Evolutionary conservation across 176 grass and related monocot species (phyloP), one percentile per base, ranked within the genome.

Genomic region (Zizania latifolia): DNA sequence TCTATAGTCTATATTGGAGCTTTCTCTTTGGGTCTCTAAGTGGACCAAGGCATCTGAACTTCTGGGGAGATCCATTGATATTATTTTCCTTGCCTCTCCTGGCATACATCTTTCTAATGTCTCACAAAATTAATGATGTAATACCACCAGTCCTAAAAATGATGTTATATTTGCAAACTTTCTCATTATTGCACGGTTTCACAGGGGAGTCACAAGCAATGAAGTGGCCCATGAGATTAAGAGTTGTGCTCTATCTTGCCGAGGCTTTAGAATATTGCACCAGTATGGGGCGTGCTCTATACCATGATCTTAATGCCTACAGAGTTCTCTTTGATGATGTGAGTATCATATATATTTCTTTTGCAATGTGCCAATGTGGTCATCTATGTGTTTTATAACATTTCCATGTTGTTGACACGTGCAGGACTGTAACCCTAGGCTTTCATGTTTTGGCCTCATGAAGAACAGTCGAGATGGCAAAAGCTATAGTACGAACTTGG

Each of bases 391-490:
- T 76, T 75, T 32, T 59, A 32, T 75, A 66, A 75, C 65, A 44
- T 87, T 24, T 44, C 43, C 82, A 58, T 34, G 5, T 56, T 83
- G 41, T 62, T 65, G 34, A 30, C 57, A 64, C 4, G 10, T 85
- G 65, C 91, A 98, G 95, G 89, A 92, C 53, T 98, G 95, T 60
- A 88, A 94, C 71, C 95, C 95, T 60, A 94, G 95, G 68, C 91
- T 98, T 88, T 98, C 95, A 74, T 94, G 95, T 76, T 98, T 98
- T 92, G 95, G 95, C 27, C 86, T 98, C 46, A 98, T 98, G 95
- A 98, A 98, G 86, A 98, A 94, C 58, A 98, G 95, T 48, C 84
- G 91, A 4, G 95, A 98, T 76, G 95, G 95, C 21, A 98, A 98
- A 89, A 98, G 95, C 78, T 98, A 98, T 46, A 98, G 95, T 83